Evolutionary conservation across 1,139 yeast species (phyloP), one percentile per base, ranked within the genome.

Genomic region (Kodamaea arcana): DNA sequence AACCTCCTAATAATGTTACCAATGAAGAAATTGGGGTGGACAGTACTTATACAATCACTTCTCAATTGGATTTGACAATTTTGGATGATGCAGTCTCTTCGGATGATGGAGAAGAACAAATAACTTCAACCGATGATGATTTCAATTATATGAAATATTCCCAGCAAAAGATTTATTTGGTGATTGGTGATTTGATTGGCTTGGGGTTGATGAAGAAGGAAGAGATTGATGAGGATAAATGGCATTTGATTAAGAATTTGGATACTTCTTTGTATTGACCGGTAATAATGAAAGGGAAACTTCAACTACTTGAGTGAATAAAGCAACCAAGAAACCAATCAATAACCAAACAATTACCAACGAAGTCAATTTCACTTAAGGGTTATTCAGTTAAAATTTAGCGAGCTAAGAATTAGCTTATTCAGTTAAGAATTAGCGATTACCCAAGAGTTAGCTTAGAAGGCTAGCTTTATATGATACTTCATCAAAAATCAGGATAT

Each of bases 81-180:
- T 9, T 7, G 6, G 9, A 7, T 7, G 51, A 52, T 8, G 36
- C 64, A 30, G 58, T 56, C 13, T 62, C 51, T 5, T 42, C 41
- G 23, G 47, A 39, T 2, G 40, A 50, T 7, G 51, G 48, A 4
- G 70, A 60, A 25, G 72, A 65, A 30, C 61, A 55, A 13, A 62
- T 64, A 25, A 51, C 64, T 14, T 62, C 68, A 3, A 55, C 64
- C 33, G 85, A 80, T 47, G 95, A 85, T 48, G 75, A 78, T 32
- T 92, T 92, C 54, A 90, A 88, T 53, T 86, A 88, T 56, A 56
- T 85, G 44, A 72, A 73, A 38, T 92, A 88, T 57, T 67, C 94
- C 4, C 71, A 74, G 35, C 88, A 90, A 47, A 90, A 90, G 58
- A 70, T 83, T 7, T 78, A 77, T 11, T 60, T 87, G 20, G 75